phyloP scores from a whole-genome alignment of 495 filamentous ascomycete species.

The Neurospora hispaniola region DNA sequence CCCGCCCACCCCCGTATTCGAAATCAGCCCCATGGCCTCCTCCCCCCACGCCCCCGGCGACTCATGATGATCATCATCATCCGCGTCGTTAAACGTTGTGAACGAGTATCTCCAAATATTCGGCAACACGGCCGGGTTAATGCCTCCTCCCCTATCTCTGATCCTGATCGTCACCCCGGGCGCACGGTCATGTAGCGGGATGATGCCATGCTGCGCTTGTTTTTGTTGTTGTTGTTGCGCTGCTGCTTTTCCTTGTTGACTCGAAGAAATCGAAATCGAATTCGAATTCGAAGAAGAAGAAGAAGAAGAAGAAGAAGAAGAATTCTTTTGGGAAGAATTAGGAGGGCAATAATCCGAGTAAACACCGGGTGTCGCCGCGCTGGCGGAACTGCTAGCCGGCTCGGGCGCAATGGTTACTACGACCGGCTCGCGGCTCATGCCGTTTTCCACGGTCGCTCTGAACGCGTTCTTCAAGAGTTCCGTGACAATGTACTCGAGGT shows the following conservation, averaged over 20 bases:
- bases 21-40: constrained; percentile 65
- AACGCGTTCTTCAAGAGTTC: constrained; percentile 97
- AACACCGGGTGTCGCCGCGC: constrained; percentile 16
- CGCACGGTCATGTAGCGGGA: constrained; percentile 49
- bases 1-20: constrained; percentile 50
- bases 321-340: too few relatives aligned
- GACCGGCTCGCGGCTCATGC: constrained; percentile 67
- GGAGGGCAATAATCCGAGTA: not conserved
- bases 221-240: too few relatives aligned
- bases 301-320: too few relatives aligned
- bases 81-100: constrained; percentile 76
- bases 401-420: constrained; percentile 88
- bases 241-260: not conserved
- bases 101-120: constrained; percentile 96
- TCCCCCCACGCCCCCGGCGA: constrained; percentile 25
- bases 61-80: constrained; percentile 27
- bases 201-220: constrained; percentile 20
- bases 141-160: constrained; percentile 88
- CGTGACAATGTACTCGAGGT: constrained; percentile 93
- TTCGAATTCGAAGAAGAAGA: too few relatives aligned
- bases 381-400: constrained; percentile 50
- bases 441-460: constrained; percentile 76
- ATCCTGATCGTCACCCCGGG: constrained; percentile 93
- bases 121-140: constrained; percentile 65
- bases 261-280: not conserved